These are phyloP conservation scores for Monosporascus sp. DNA, from an alignment of 2,329 filamentous ascomycete species.

Conservation along the genomic window DNA sequence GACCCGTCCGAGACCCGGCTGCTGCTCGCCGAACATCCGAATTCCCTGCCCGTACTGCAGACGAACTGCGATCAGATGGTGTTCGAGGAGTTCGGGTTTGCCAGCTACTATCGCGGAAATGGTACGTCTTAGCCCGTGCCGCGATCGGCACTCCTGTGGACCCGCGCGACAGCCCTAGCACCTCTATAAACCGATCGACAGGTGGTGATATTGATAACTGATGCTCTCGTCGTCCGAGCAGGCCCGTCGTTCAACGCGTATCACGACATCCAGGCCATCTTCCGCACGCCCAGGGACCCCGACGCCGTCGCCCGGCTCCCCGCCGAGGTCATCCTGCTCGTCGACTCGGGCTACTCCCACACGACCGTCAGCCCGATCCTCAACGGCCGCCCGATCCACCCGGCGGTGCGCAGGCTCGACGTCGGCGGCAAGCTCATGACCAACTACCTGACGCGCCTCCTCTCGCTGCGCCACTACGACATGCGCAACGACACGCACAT, in stretches of 20 bases:
- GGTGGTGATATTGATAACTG: not conserved
- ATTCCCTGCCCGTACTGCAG: constrained; percentile 74
- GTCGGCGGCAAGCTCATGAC: constrained; percentile 91
- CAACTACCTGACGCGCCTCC: constrained; percentile 83
- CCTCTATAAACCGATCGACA: too few species aligned
- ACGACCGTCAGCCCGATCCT: constrained; percentile 87
- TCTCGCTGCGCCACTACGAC: constrained; percentile 89
- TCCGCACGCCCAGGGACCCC: constrained; percentile 53
- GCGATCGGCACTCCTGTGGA: too few species aligned
- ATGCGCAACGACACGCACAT: constrained; percentile 92
- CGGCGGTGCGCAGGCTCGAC: constrained; percentile 78
- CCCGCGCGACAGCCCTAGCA: too few species aligned
- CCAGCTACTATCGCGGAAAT: constrained; percentile 73
- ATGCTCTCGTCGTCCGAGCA: constrained; percentile 26
- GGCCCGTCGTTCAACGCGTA: constrained; percentile 76
- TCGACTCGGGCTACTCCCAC: constrained; percentile 91
- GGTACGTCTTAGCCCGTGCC: constrained; percentile 39
- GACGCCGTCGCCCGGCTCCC: constrained; percentile 45
- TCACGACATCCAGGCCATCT: constrained; percentile 67
- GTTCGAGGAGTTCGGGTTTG: constrained; percentile 95
- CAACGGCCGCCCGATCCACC: constrained; percentile 72
- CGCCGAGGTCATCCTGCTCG: constrained; percentile 76
- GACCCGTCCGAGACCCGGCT: constrained; percentile 79
- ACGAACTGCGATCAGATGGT: constrained; percentile 92
- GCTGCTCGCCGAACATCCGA: constrained; percentile 80